Base-by-base conservation (phyloP, 306 rosid genomes). In the Glycyrrhiza uralensis region DNA sequence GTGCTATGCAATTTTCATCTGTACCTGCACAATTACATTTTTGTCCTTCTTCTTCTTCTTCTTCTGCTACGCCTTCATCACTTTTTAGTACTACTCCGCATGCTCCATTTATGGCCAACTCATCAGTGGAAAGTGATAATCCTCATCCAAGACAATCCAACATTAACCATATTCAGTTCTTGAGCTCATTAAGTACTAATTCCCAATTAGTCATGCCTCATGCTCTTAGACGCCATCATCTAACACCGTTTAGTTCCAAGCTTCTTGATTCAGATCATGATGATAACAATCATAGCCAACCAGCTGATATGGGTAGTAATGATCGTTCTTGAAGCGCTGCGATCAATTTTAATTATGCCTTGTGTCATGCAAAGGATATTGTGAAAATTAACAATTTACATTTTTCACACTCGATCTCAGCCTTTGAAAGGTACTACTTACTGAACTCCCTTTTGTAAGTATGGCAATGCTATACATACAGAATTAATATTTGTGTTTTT, bases 161-260 rank as follows among this genome's bases (percentile, higher is more conserved):
- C n/a, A n/a, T n/a, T n/a, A n/a, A n/a, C 66, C 75, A 80, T 46
- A n/a, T 81, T 71, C 90, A 84, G 73, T 68, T 88, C 59, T 70
- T 86, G 78, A 80, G 71, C 72, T 86, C 89, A 0, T 36, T 50
- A n/a, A 23, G 54, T n/a, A n/a, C n/a, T n/a, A n/a, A n/a, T 79
- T 80, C 85, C 13, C 87, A 72, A 39, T 47, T 75, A 36, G 61
- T 61, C 46, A 65, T 64, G 66, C 66, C 80, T 57, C 85, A 79
- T 51, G 36, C 92, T 50, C 62, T 81, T 15, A 83, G 81, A 69
- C 78, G 82, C 70, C 60, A 76, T 67, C 65, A 86, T 11, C 11
- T 22, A 14, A 35, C 78, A 7, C 76, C 75, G 3, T 78, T 72
- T 51, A 70, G 70, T 39, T 72, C 85, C 63, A 88, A 83, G 85